These are phyloP conservation scores for Pelargonium nanum DNA, from an alignment of 345 rosid genomes.

Conservation along the genomic window DNA sequence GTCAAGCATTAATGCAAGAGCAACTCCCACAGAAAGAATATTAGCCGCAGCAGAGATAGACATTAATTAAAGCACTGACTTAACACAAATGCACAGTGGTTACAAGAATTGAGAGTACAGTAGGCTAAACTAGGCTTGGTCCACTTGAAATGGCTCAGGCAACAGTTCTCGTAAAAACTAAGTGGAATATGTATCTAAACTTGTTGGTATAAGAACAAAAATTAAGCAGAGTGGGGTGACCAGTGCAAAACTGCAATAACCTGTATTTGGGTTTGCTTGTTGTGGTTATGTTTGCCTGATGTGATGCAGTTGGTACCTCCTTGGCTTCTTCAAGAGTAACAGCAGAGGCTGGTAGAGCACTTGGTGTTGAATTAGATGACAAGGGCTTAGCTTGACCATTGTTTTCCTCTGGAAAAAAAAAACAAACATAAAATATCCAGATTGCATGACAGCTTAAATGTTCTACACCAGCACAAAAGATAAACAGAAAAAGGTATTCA, in stretches of 20 bases:
- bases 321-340: slow-evolving; percentile 1
- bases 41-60: neutral
- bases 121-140: neutral
- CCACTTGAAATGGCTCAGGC: neutral
- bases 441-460: too few relatives aligned
- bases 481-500: too few relatives aligned
- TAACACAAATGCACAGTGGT: neutral
- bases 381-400: slow-evolving; percentile 15
- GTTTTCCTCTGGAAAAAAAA: slow-evolving; percentile 31
- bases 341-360: slow-evolving; percentile 15
- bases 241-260: slow-evolving; percentile 20
- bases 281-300: slow-evolving; percentile 11
- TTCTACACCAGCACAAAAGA: too few relatives aligned
- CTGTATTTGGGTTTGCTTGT: slow-evolving; percentile 50
- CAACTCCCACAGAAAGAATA: neutral
- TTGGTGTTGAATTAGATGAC: slow-evolving; percentile 16
- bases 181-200: neutral
- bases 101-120: neutral
- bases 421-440: neutral
- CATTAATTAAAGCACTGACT: neutral
- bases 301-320: neutral
- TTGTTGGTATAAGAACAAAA: neutral
- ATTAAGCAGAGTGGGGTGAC: neutral
- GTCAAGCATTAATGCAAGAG: slow-evolving; percentile 2
- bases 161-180: neutral